phyloP scores from a whole-genome alignment of 306 rosid species.

The Cicer judaicum region DNA sequence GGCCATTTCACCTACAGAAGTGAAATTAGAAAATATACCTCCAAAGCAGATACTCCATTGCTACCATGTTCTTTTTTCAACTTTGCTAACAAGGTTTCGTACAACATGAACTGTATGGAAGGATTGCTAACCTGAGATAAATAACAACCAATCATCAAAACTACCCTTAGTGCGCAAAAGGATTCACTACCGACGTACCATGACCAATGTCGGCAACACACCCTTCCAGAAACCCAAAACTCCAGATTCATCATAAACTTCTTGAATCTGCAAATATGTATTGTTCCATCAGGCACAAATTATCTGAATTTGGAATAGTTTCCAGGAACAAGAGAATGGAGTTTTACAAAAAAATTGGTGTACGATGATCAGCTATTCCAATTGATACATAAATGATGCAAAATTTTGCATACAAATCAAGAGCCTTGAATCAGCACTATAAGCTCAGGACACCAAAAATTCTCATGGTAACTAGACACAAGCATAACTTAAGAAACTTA shows the following conservation, averaged over 20 bases:
- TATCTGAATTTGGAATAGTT: background rate
- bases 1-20: background rate
- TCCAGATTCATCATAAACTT: constrained; percentile 85
- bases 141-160: constrained; percentile 51
- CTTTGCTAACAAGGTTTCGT: constrained; percentile 79
- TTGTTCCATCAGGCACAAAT: background rate
- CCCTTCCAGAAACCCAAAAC: constrained; percentile 93
- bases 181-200: constrained; percentile 70
- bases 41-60: constrained; percentile 69
- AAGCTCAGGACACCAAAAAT: constrained; percentile 19
- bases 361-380: background rate
- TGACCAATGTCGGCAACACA: constrained; percentile 82
- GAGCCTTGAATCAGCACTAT: background rate
- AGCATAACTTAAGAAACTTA: constrained; percentile 25
- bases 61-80: constrained; percentile 66
- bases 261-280: constrained; percentile 66
- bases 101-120: constrained; percentile 96
- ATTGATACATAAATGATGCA: constrained; percentile 1
- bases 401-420: constrained; percentile 8
- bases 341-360: background rate
- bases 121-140: constrained; percentile 91
- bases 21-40: constrained; percentile 61
- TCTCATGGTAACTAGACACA: constrained; percentile 5
- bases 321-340: background rate
- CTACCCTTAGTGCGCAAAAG: constrained; percentile 36